phyloP scores from a whole-genome alignment of 1,139 yeast genomes.

The Pichia sp. region DNA sequence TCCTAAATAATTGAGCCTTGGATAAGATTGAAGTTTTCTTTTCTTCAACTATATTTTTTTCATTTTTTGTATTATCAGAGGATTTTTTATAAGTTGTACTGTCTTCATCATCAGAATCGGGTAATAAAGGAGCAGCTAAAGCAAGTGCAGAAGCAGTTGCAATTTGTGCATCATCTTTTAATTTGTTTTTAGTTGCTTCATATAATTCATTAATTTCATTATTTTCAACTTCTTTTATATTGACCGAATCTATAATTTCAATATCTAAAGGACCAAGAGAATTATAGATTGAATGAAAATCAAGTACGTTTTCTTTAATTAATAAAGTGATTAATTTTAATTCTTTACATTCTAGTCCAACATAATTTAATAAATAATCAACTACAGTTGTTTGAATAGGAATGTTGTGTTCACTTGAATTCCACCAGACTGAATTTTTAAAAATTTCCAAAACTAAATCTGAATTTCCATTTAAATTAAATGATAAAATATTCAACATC shows the following conservation, averaged over 20 bases:
- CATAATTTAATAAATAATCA: constrained; percentile 40
- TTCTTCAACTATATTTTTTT: constrained; percentile 7
- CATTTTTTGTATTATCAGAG: constrained; percentile 10
- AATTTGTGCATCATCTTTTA: constrained; percentile 56
- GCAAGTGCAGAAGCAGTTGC: constrained; percentile 80
- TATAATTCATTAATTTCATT: constrained; percentile 40
- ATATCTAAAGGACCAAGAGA: constrained; percentile 38
- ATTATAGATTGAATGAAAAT: constrained; percentile 56
- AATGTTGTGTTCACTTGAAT: constrained; percentile 32
- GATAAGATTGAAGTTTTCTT: constrained; percentile 15
- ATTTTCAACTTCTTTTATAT: constrained; percentile 21
- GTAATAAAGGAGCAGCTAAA: constrained; percentile 75
- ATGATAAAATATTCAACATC: constrained; percentile 28
- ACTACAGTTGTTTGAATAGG: constrained; percentile 47
- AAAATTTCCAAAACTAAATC: constrained; percentile 45
- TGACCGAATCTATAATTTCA: constrained; percentile 33
- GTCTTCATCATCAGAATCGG: constrained; percentile 50
- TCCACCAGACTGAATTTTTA: constrained; percentile 44
- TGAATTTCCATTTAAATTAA: constrained; percentile 39
- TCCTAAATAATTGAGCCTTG: constrained; percentile 23
- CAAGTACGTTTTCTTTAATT: constrained; percentile 63
- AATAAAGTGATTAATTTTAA: constrained; percentile 43
- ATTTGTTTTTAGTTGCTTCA: constrained; percentile 39
- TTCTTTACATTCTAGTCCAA: constrained; percentile 35
- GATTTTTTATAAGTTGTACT: not conserved